These are phyloP conservation scores for Colletotrichum lindemuthianum DNA, from an alignment of 2,329 filamentous ascomycete species.

Conservation along the genomic window DNA sequence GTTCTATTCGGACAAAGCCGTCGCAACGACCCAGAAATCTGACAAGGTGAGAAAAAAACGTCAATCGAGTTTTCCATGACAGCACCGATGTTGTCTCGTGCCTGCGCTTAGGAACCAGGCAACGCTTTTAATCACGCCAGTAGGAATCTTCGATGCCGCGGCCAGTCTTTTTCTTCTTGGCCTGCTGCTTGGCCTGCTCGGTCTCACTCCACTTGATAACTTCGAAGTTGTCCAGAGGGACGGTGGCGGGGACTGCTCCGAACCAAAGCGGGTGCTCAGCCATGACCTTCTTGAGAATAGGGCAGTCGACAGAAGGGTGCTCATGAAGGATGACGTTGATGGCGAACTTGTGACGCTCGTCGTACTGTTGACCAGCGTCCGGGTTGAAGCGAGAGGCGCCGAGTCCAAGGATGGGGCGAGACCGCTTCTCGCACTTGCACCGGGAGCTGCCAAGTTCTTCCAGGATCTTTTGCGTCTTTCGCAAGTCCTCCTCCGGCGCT, in stretches of 20 bases:
- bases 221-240: background rate
- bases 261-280: constrained; percentile 17
- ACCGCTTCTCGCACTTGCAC: constrained; percentile 18
- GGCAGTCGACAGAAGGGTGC: constrained; percentile 20
- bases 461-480: too few species aligned
- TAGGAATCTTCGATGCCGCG: background rate
- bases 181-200: too few species aligned
- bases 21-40: too few species aligned
- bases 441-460: too few species aligned
- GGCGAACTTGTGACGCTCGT: constrained; percentile 9
- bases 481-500: too few species aligned
- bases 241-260: constrained; percentile 21
- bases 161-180: background rate
- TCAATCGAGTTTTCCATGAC: too few species aligned
- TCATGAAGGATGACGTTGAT: constrained; percentile 20
- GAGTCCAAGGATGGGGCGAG: constrained; percentile 11
- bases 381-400: background rate
- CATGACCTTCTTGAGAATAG: constrained; percentile 9
- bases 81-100: too few species aligned
- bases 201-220: background rate
- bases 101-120: too few species aligned
- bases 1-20: too few species aligned
- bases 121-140: too few species aligned
- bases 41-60: too few species aligned
- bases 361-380: too few species aligned